A percentile compares a stretch with the other conserved stretches of the same genome.
phyloP scores from a whole-genome alignment of 2,329 filamentous ascomycete genomes.

The Aspergillus sojae region DNA sequence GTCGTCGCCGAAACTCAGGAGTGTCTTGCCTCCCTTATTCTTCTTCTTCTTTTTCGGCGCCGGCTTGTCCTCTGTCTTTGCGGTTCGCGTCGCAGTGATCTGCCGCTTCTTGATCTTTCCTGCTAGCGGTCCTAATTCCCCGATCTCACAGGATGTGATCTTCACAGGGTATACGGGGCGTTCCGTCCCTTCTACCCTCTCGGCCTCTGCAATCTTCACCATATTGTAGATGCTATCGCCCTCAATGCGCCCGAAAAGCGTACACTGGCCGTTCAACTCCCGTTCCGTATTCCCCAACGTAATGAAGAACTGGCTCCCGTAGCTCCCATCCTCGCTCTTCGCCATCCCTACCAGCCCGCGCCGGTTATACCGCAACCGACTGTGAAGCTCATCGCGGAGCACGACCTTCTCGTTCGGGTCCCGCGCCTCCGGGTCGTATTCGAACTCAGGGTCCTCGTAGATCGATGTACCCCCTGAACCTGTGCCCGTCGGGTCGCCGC shows the following conservation, averaged over 20 bases:
- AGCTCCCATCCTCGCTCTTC: slow-evolving; percentile 71
- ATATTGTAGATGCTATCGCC: slow-evolving; percentile 97
- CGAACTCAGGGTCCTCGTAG: slow-evolving; percentile 69
- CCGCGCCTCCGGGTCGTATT: slow-evolving; percentile 58
- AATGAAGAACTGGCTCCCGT: slow-evolving; percentile 97
- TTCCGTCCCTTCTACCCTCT: slow-evolving; percentile 77
- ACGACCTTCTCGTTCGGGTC: slow-evolving; percentile 57
- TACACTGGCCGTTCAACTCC: slow-evolving; percentile 87
- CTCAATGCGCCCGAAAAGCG: slow-evolving; percentile 86
- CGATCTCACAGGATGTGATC: slow-evolving; percentile 57
- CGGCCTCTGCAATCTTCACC: slow-evolving; percentile 87
- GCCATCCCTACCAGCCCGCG: slow-evolving; percentile 94
- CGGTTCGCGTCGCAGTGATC: slow-evolving; percentile 32
- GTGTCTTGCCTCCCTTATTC: slow-evolving; percentile 46
- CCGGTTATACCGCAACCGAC: slow-evolving; percentile 87
- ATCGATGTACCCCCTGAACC: slow-evolving; percentile 91
- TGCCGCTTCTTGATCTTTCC: slow-evolving; percentile 49
- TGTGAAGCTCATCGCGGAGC: slow-evolving; percentile 90
- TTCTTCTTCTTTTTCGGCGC: slow-evolving; percentile 44
- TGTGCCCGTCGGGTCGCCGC: slow-evolving; percentile 90
- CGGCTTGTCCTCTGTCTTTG: slow-evolving; percentile 30
- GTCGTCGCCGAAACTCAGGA: slow-evolving; percentile 52
- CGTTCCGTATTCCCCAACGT: slow-evolving; percentile 78
- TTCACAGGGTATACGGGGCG: slow-evolving; percentile 83
- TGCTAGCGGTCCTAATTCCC: slow-evolving; percentile 48